Conservation (phyloP, 1,284 basidiomycete species). For the Puccinia hordei region DNA sequence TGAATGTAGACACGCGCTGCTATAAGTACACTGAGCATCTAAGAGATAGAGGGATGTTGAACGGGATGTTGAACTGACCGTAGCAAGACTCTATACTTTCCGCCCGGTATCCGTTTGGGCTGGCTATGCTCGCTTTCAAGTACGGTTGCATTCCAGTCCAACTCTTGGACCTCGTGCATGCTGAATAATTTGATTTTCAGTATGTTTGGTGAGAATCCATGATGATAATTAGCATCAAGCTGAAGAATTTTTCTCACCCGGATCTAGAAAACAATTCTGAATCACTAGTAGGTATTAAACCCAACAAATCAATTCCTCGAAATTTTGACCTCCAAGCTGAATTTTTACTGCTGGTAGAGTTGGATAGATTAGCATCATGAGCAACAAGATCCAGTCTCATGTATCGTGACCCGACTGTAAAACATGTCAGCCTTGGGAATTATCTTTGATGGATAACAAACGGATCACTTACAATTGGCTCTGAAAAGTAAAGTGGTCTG, state of each 20-base stretch:
- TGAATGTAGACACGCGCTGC: background rate
- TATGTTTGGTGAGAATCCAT: background rate
- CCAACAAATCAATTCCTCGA: conserved; percentile 24
- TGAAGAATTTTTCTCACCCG: background rate
- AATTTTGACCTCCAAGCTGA: conserved; percentile 13
- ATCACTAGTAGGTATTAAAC: conserved; percentile 26
- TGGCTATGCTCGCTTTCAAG: background rate
- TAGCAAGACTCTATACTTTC: conserved; percentile 31
- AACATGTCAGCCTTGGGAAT: background rate
- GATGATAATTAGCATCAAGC: background rate
- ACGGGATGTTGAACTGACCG: conserved; percentile 37
- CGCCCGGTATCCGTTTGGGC: conserved; percentile 21
- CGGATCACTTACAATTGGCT: conserved; percentile 10
- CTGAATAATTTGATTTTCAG: background rate
- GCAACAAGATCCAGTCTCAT: conserved; percentile 33
- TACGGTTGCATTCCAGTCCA: conserved; percentile 42
- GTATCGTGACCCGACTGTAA: conserved; percentile 26
- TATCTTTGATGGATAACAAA: background rate
- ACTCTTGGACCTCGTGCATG: background rate
- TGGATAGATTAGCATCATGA: background rate
- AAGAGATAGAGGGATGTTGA: background rate
- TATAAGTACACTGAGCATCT: background rate
- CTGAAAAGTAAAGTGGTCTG: conserved; percentile 27
- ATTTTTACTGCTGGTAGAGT: conserved; percentile 2
- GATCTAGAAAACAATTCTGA: conserved; percentile 29